A percentile compares a stretch with the other conserved stretches of the same genome.
These are phyloP conservation scores for Noccaea caerulescens DNA, from an alignment of 345 rosid species.

Conservation along the genomic window DNA sequence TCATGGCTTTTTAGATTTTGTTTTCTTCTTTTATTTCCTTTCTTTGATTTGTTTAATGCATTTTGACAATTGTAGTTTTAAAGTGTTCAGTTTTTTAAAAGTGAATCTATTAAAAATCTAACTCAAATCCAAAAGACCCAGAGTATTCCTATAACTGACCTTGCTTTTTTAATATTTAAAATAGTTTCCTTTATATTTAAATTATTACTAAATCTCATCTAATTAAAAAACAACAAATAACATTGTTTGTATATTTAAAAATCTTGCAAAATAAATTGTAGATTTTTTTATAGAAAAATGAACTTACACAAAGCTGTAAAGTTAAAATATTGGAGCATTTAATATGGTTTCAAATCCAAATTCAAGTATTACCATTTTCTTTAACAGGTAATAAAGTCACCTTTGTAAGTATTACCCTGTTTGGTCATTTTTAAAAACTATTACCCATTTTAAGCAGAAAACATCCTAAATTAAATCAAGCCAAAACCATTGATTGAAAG, in stretches of 20 bases:
- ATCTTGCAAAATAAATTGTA: background rate
- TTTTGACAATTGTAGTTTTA: conserved; percentile 28
- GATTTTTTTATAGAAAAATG: background rate
- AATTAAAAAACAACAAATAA: background rate
- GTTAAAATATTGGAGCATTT: background rate
- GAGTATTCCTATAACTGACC: background rate
- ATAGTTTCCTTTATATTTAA: background rate
- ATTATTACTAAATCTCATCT: conserved; percentile 3
- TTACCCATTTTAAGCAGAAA: background rate
- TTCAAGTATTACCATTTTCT: background rate
- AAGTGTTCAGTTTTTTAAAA: conserved; percentile 10
- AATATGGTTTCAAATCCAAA: conserved; percentile 12
- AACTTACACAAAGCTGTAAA: background rate
- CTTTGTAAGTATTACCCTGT: conserved; percentile 18
- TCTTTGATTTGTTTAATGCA: background rate
- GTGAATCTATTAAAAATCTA: conserved; percentile 28
- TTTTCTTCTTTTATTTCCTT: conserved; percentile 24
- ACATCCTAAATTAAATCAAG: background rate
- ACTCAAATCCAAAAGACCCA: conserved; percentile 32
- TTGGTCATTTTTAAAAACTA: background rate
- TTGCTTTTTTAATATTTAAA: conserved; percentile 1
- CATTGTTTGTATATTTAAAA: background rate
- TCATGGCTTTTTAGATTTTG: conserved; percentile 27
- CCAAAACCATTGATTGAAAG: background rate
- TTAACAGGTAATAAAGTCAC: background rate